phyloP scores from a whole-genome alignment of 495 filamentous ascomycete species.

The Tuber borchii region DNA sequence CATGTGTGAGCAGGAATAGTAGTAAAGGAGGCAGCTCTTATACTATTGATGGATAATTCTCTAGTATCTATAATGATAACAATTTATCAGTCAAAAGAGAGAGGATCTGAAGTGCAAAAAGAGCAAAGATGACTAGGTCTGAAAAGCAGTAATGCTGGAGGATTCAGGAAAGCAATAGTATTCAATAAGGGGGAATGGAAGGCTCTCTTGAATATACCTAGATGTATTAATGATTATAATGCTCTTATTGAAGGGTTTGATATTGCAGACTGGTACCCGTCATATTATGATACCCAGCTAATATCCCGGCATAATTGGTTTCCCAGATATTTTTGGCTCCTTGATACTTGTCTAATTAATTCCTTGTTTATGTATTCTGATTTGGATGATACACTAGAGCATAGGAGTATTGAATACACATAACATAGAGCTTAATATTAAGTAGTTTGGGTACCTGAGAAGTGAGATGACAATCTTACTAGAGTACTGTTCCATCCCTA shows the following conservation, averaged over 20 bases:
- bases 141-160: conserved; percentile 4
- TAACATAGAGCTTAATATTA: neutral
- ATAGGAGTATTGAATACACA: conserved; percentile 4
- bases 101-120: neutral
- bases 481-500: too few relatives aligned
- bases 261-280: neutral
- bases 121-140: neutral
- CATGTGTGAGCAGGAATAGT: neutral
- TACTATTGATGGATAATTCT: conserved; percentile 2
- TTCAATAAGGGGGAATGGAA: conserved; percentile 3
- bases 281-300: conserved; percentile 30
- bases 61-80: neutral
- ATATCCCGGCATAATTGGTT: conserved; percentile 20
- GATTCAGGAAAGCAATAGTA: neutral
- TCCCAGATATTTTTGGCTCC: conserved; percentile 35
- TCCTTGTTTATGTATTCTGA: conserved; percentile 12
- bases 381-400: neutral
- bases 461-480: too few relatives aligned
- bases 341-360: conserved; percentile 28
- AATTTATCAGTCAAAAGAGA: conserved; percentile 2
- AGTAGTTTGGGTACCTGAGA: neutral
- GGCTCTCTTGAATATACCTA: conserved; percentile 1
- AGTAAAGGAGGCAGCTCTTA: neutral
- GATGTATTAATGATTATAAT: conserved; percentile 12
- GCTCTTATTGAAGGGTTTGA: too few relatives aligned